Conservation (phyloP, 129 eudicot genomes). For the Saussurea involucrata region DNA sequence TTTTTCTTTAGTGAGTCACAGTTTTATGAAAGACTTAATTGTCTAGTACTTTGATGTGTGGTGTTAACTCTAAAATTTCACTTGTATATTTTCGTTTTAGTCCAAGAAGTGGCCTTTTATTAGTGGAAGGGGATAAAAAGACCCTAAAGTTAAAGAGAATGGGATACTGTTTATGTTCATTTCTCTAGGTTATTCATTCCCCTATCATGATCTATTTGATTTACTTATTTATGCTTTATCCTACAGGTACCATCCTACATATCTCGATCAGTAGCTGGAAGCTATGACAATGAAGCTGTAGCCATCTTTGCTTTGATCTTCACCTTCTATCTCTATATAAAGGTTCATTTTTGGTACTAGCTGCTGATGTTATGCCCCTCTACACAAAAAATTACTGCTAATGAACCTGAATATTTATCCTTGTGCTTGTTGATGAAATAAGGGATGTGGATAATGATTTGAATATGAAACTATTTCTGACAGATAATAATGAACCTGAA, state of each 20-base stretch:
- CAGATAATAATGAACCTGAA: too few species aligned
- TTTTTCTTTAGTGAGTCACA: too few species aligned
- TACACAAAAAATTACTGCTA: neutral
- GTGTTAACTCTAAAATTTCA: too few species aligned
- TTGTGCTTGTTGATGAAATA: constrained; percentile 10
- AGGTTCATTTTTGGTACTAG: constrained; percentile 41
- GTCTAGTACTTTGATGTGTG: too few species aligned
- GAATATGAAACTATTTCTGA: constrained; percentile 21
- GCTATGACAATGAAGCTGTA: constrained; percentile 99
- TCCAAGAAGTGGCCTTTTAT: too few species aligned
- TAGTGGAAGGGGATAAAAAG: too few species aligned
- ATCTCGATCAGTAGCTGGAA: constrained; percentile 98
- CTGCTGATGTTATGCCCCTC: neutral
- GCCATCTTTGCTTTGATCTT: constrained; percentile 93
- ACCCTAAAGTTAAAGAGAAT: too few species aligned
- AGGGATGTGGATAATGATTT: neutral
- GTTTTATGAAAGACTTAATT: too few species aligned
- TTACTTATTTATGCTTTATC: constrained; percentile 1
- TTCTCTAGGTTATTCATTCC: neutral
- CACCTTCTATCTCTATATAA: constrained; percentile 88
- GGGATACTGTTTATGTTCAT: too few species aligned
- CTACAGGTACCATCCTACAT: constrained; percentile 94
- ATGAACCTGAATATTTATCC: neutral
- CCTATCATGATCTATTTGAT: neutral
- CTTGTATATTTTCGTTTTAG: too few species aligned